These are phyloP conservation scores for Arthrinium puccinioides DNA, from an alignment of 2,329 filamentous ascomycete species.

Conservation along the genomic window DNA sequence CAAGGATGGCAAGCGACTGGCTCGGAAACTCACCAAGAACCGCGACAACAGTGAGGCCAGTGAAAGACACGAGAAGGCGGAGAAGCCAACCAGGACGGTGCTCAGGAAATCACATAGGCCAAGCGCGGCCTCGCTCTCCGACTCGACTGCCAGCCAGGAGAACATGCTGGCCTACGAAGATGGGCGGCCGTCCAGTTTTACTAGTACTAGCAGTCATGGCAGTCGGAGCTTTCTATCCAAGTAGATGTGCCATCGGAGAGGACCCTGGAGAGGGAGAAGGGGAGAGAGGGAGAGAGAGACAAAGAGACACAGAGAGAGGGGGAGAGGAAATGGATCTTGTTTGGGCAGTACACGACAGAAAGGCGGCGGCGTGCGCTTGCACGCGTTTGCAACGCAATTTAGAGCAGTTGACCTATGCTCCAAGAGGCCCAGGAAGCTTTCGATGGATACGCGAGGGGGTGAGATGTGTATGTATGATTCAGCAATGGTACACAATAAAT, in stretches of 20 bases:
- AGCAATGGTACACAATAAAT: neutral
- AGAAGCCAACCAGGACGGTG: slow-evolving; percentile 24
- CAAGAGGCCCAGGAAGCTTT: too few species aligned
- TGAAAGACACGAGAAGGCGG: slow-evolving; percentile 11
- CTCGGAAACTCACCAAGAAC: slow-evolving; percentile 34
- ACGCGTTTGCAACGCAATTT: too few species aligned
- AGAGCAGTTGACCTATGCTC: too few species aligned
- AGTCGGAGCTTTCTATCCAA: neutral
- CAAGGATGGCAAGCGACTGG: slow-evolving; percentile 18
- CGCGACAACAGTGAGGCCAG: slow-evolving; percentile 28
- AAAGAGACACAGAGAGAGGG: neutral
- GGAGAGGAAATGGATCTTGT: too few species aligned
- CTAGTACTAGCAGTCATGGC: slow-evolving; percentile 2
- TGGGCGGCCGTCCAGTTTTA: slow-evolving; percentile 3
- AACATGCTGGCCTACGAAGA: neutral
- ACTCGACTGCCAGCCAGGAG: slow-evolving; percentile 4
- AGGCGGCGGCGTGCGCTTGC: too few species aligned
- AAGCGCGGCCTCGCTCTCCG: slow-evolving; percentile 14
- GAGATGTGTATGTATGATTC: neutral
- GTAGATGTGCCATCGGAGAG: neutral
- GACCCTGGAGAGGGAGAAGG: neutral
- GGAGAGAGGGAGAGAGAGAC: neutral
- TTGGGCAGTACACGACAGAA: neutral
- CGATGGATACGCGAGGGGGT: too few species aligned
- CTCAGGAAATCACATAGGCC: slow-evolving; percentile 30